phyloP scores from a whole-genome alignment of 257 asterid genomes.

The Capsicum pubescens region DNA sequence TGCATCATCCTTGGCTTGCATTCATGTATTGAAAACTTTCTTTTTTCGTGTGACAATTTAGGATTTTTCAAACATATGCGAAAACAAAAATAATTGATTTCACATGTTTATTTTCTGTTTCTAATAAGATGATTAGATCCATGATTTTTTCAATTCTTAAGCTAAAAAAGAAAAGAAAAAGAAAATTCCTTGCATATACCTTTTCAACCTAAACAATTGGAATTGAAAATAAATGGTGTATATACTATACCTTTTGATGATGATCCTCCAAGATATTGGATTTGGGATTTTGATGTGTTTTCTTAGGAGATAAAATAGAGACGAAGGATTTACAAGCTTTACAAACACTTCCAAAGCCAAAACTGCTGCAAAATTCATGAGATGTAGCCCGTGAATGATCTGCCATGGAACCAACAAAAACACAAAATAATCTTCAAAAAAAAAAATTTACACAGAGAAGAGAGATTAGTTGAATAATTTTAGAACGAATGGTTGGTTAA shows the following conservation, averaged over 20 bases:
- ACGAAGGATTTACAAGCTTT: constrained; percentile 61
- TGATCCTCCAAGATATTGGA: constrained; percentile 34
- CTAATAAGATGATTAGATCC: neutral
- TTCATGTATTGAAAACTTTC: neutral
- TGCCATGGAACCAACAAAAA: constrained; percentile 48
- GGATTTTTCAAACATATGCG: neutral
- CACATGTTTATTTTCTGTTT: neutral
- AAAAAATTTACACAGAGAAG: neutral
- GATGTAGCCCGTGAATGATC: constrained; percentile 54
- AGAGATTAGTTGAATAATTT: neutral
- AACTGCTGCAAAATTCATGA: constrained; percentile 45
- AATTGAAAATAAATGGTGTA: neutral
- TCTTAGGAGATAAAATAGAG: constrained; percentile 39
- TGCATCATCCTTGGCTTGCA: neutral
- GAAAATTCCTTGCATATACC: neutral
- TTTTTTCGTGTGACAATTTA: neutral
- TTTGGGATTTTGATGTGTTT: constrained; percentile 38
- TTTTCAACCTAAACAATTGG: too few species aligned
- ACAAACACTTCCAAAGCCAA: constrained; percentile 52
- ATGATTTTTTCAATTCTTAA: neutral
- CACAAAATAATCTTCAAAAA: neutral
- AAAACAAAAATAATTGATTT: neutral
- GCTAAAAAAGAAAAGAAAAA: neutral
- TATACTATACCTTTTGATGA: constrained; percentile 32
- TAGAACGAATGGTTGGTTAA: constrained; percentile 36